These are phyloP conservation scores for Wickerhamomyces strasburgensis DNA, from an alignment of 805 yeast genomes.

Conservation along the genomic window DNA sequence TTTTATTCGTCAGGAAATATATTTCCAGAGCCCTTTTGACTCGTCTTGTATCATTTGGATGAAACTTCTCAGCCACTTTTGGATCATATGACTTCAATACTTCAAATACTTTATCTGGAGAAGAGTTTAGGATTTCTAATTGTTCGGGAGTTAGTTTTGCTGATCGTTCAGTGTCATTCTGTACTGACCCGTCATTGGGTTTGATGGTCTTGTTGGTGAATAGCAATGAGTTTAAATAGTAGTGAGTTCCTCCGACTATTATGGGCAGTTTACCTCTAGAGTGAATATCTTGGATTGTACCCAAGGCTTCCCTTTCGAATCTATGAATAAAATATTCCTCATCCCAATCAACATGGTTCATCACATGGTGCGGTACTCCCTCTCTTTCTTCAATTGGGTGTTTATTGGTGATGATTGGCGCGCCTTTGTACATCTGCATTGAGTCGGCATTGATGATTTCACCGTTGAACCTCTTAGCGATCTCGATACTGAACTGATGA, in stretches of 20 bases:
- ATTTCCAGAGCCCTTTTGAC: conserved; percentile 79
- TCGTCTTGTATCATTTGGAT: conserved; percentile 84
- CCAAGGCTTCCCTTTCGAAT: conserved; percentile 67
- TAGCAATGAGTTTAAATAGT: conserved; percentile 74
- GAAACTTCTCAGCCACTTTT: conserved; percentile 69
- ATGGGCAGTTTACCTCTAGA: conserved; percentile 72
- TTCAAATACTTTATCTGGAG: conserved; percentile 44
- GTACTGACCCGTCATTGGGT: conserved; percentile 12
- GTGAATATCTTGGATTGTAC: conserved; percentile 59
- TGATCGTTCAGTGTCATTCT: conserved; percentile 3
- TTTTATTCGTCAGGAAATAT: conserved; percentile 56
- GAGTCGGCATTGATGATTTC: conserved; percentile 95
- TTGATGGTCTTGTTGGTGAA: conserved; percentile 66
- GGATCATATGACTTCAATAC: conserved; percentile 60
- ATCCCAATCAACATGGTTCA: conserved; percentile 78
- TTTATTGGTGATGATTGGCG: conserved; percentile 81
- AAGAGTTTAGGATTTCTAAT: conserved; percentile 46
- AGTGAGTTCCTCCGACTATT: conserved; percentile 94
- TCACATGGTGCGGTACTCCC: conserved; percentile 78
- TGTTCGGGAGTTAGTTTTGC: conserved; percentile 29
- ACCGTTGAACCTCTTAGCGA: conserved; percentile 74
- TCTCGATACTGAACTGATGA: conserved; percentile 57
- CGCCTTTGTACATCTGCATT: conserved; percentile 83
- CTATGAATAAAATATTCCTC: conserved; percentile 78
- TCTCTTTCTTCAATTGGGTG: conserved; percentile 78